Evolutionary conservation across 2,329 filamentous ascomycete genomes (phyloP).

Genomic region (Alternaria arborescens): DNA sequence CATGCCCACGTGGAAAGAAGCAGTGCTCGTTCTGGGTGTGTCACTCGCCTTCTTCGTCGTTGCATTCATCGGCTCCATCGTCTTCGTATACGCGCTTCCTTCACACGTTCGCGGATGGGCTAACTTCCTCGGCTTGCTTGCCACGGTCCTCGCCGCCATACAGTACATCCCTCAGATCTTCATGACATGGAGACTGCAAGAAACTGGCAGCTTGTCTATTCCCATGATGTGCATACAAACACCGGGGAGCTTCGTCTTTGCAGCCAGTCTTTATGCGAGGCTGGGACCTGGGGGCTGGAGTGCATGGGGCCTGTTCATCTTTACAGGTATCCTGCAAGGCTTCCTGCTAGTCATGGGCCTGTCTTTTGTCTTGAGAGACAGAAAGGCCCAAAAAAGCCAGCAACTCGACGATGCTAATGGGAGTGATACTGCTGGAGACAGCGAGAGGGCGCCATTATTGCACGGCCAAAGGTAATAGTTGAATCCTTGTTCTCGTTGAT

Average conservation of each 20-base stretch:
- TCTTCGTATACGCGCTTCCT: conserved; percentile 72
- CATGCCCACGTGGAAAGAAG: conserved; percentile 74
- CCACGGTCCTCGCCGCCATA: conserved; percentile 79
- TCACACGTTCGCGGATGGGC: conserved; percentile 78
- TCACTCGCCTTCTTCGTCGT: conserved; percentile 81
- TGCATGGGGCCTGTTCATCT: conserved; percentile 89
- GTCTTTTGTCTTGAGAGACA: conserved; percentile 70
- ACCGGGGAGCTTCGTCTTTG: conserved; percentile 89
- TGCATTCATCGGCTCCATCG: conserved; percentile 69
- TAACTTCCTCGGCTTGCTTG: conserved; percentile 81
- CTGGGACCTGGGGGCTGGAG: conserved; percentile 89
- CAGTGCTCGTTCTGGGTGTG: conserved; percentile 74
- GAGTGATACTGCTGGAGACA: not conserved
- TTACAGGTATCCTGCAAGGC: conserved; percentile 88
- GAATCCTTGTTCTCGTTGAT: not conserved
- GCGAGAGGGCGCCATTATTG: conserved; percentile 14
- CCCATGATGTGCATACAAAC: conserved; percentile 99
- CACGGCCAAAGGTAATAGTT: not conserved
- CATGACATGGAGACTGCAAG: conserved; percentile 85
- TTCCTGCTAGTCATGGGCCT: conserved; percentile 81
- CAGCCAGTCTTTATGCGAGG: conserved; percentile 80
- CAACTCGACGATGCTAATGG: conserved; percentile 4
- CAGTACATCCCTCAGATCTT: conserved; percentile 97
- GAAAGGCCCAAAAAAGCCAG: conserved; percentile 25
- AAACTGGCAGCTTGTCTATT: conserved; percentile 90